phyloP scores from a whole-genome alignment of 345 rosid genomes.

The Laguncularia racemosa region DNA sequence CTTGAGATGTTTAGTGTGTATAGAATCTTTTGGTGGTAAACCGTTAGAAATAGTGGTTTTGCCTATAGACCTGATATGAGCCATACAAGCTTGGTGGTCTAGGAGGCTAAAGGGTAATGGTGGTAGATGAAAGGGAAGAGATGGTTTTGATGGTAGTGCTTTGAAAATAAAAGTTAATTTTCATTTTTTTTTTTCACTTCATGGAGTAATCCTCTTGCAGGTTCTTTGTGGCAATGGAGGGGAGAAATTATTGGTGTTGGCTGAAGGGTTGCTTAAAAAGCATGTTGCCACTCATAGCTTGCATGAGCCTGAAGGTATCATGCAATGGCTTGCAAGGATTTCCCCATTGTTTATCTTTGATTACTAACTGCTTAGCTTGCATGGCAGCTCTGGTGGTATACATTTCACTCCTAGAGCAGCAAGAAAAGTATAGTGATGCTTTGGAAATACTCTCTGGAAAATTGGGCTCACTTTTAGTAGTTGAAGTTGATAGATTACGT shows the following conservation, averaged over 20 bases:
- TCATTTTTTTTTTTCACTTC: slow-evolving; percentile 1
- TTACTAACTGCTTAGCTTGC: slow-evolving; percentile 11
- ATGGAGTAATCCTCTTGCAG: slow-evolving; percentile 20
- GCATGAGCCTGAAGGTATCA: slow-evolving; percentile 94
- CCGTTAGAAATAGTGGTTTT: too few species aligned
- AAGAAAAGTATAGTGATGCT: slow-evolving; percentile 72
- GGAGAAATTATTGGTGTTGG: slow-evolving; percentile 73
- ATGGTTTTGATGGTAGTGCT: too few species aligned
- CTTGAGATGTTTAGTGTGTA: too few species aligned
- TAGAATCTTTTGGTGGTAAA: too few species aligned
- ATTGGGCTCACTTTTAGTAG: slow-evolving; percentile 78
- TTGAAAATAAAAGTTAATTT: neutral
- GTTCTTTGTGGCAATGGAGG: slow-evolving; percentile 84
- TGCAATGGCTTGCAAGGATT: neutral
- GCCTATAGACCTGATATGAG: too few species aligned
- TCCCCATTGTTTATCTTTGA: neutral
- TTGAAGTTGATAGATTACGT: slow-evolving; percentile 85
- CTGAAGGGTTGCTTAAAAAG: slow-evolving; percentile 92
- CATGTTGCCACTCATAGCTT: slow-evolving; percentile 81
- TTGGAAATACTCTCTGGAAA: slow-evolving; percentile 76
- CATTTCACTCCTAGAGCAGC: slow-evolving; percentile 85
- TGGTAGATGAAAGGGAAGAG: too few species aligned
- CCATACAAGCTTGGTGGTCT: too few species aligned
- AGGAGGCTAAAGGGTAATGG: too few species aligned
- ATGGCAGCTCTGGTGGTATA: slow-evolving; percentile 85